Evolutionary conservation across 441 rosid species (phyloP), one percentile per base, ranked within the genome.

Genomic region (Pelargonium myrrhifolium): DNA sequence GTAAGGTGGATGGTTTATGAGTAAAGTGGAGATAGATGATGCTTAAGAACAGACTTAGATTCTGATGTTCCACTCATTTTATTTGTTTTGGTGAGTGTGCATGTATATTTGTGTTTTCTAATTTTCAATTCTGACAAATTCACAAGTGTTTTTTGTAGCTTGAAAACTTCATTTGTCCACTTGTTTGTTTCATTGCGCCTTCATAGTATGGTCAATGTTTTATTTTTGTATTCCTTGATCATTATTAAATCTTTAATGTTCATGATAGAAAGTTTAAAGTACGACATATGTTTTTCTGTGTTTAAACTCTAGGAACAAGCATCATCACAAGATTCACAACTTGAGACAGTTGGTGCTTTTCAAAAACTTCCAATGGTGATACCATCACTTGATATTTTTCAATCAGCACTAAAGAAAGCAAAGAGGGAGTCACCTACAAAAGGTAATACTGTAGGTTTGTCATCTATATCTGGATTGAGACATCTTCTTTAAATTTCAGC

Each of bases 301-400:
- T 60, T 62, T 47, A 42, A 31, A 20, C 76, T 81, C 66, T 70
- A 80, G 96, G 86, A 74, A 18, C 75, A 70, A 63, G 63, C 66
- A 37, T 56, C 75, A 31, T 60, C 64, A 45, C 53, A 51, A 17
- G 17, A 24, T 24, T 2, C 37, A 31, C 2, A 74, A 40, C 74
- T 71, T 65, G 86, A 84, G 76, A 79, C 64, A 63, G 76, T 88
- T 66, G 99, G 96, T 74, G 99, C 96, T 68, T 94, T 94, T 79
- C 99, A 94, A 71, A 91, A 89, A 74, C 83, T 91, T 7, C 99
- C 97, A 4, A 86, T 94, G 94, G 97, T 94, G 73, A 88, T 91
- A 97, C 97, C 92, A 21, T 86, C 97, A 0, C 71, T 77, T 76
- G 99, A 91, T 78, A 83, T 91, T 65, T 86, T 91, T 62, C 71